Conservation (phyloP, 2,329 filamentous ascomycete species). For the Fusarium annulatum region DNA sequence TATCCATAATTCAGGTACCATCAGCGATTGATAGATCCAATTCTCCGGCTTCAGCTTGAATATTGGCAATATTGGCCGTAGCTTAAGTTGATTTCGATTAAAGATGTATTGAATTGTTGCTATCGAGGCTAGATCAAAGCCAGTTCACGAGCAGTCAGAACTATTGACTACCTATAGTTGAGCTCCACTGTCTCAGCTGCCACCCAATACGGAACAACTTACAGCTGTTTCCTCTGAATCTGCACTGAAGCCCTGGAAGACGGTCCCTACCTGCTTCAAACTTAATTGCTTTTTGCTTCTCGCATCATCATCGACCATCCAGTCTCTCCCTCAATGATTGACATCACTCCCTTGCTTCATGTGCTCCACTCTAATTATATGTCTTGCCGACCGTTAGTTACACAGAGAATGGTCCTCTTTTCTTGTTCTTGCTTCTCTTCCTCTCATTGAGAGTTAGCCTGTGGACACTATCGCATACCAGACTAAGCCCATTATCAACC, state of each 20-base stretch:
- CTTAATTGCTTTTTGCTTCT: slow-evolving; percentile 27
- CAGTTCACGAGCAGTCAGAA: neutral
- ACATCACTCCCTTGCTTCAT: slow-evolving; percentile 21
- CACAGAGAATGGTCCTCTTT: slow-evolving; percentile 18
- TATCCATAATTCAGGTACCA: slow-evolving; percentile 3
- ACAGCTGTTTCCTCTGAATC: neutral
- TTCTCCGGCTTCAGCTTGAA: neutral
- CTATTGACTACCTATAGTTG: neutral
- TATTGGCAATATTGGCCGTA: neutral
- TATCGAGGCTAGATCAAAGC: neutral
- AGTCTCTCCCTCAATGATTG: neutral
- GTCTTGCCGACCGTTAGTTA: slow-evolving; percentile 25
- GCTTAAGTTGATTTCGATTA: neutral
- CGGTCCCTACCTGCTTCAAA: neutral
- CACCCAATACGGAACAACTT: neutral
- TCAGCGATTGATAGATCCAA: neutral
- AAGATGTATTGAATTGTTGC: neutral
- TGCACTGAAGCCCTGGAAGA: neutral
- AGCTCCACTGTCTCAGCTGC: neutral
- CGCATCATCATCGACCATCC: slow-evolving; percentile 8
- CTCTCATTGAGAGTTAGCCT: neutral
- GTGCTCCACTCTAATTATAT: slow-evolving; percentile 24
- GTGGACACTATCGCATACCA: slow-evolving; percentile 26
- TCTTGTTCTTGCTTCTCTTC: neutral
- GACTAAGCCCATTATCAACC: neutral